A percentile compares a stretch with the other conserved stretches of the same genome.
Conservation (phyloP, 495 filamentous ascomycete species). For the Xylaria venustula region DNA sequence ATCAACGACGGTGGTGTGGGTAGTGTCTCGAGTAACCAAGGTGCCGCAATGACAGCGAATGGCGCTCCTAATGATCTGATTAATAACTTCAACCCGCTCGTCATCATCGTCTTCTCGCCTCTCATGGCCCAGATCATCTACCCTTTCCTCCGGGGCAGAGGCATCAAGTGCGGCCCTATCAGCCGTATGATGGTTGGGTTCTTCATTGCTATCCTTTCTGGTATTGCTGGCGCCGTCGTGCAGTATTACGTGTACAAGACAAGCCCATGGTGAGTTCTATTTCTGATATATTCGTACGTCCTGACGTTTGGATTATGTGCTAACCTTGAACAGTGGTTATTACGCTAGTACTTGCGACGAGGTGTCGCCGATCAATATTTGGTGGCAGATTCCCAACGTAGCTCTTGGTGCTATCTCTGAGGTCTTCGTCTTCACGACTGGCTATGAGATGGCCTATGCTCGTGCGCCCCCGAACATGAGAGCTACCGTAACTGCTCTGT, state of each 20-base stretch:
- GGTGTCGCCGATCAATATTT: conserved; percentile 42
- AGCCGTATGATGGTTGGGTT: conserved; percentile 73
- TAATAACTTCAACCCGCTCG: conserved; percentile 69
- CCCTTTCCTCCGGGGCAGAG: conserved; percentile 59
- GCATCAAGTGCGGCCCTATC: conserved; percentile 67
- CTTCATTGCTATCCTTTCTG: conserved; percentile 60
- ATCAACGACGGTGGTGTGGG: conserved; percentile 51
- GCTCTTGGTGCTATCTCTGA: conserved; percentile 59
- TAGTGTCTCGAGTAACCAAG: conserved; percentile 51
- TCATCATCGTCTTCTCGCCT: conserved; percentile 70
- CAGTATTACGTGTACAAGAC: conserved; percentile 70
- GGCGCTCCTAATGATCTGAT: conserved; percentile 71
- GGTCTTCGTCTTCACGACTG: conserved; percentile 67
- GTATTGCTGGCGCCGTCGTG: conserved; percentile 61
- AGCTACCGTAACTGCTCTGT: conserved; percentile 59
- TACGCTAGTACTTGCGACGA: conserved; percentile 41
- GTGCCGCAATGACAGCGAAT: conserved; percentile 59
- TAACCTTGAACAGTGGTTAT: conserved; percentile 47
- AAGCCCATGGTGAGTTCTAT: too few species aligned
- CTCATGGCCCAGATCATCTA: conserved; percentile 67
- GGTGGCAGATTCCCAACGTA: conserved; percentile 43
- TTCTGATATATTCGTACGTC: too few species aligned
- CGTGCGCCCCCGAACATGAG: conserved; percentile 67
- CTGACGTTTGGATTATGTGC: too few species aligned
- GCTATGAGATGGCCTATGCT: conserved; percentile 69